Evolutionary conservation across 768 basidiomycete genomes (phyloP).

Genomic region (Kwoniella botswanensis): DNA sequence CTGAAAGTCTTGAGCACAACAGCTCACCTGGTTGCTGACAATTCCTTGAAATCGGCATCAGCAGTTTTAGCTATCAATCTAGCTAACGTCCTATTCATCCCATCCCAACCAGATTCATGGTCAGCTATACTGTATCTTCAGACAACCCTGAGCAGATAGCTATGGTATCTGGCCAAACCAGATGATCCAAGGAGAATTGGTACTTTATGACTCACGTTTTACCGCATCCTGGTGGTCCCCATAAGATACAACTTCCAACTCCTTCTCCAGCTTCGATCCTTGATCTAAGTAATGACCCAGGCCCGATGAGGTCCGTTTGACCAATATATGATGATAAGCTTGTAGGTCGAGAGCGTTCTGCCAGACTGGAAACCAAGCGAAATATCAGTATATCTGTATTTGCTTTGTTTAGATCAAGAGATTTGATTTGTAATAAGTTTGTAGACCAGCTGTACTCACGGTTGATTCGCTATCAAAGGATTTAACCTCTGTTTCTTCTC

Average conservation of each 20-base stretch:
- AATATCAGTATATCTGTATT: too few relatives aligned
- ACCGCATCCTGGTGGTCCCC: conserved; percentile 58
- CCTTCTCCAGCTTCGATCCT: conserved; percentile 63
- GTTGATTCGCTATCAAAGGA: conserved; percentile 52
- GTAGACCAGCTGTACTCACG: conserved; percentile 32
- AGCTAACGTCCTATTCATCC: conserved; percentile 69
- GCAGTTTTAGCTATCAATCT: conserved; percentile 69
- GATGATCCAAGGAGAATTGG: too few relatives aligned
- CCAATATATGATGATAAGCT: conserved; percentile 72
- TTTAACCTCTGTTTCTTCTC: conserved; percentile 51
- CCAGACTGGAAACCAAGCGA: conserved; percentile 58
- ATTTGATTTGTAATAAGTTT: too few relatives aligned
- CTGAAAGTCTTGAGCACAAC: conserved; percentile 54
- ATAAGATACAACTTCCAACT: conserved; percentile 61
- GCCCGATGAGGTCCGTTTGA: conserved; percentile 68
- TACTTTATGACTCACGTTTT: conserved; percentile 50
- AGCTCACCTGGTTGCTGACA: conserved; percentile 69
- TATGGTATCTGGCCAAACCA: too few relatives aligned
- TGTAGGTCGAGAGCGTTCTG: conserved; percentile 74
- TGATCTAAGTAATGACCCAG: conserved; percentile 66
- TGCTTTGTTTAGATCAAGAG: too few relatives aligned
- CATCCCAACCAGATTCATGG: conserved; percentile 42
- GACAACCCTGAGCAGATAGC: too few relatives aligned
- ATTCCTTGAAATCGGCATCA: conserved; percentile 71
- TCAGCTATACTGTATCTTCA: too few relatives aligned